Evolutionary conservation across 768 basidiomycete genomes (phyloP).

Genomic region (Leucosporidium yakuticum): DNA sequence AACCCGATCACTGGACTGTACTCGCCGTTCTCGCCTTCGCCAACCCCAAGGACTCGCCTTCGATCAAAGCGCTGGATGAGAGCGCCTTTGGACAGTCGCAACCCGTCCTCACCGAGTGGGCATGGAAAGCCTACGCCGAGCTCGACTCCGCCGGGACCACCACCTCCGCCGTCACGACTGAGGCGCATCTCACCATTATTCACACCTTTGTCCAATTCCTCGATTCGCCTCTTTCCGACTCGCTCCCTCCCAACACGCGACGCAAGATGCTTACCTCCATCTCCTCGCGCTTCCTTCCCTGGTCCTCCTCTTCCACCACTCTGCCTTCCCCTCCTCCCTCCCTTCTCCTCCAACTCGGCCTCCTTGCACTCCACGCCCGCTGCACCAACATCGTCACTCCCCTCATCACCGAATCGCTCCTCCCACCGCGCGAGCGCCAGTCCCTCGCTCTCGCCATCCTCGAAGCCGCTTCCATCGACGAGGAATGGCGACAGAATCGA

Average conservation of each 20-base stretch:
- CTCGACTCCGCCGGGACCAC: no score
- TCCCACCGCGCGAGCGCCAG: no score
- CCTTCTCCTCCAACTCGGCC: no score
- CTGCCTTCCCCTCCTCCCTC: no score
- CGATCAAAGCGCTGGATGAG: not conserved
- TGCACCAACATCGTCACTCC: no score
- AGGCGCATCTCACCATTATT: not conserved
- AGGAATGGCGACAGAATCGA: not conserved
- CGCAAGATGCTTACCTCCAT: no score
- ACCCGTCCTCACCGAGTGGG: not conserved
- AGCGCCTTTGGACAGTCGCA: not conserved
- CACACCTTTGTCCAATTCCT: not conserved
- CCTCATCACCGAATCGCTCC: no score
- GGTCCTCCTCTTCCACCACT: no score
- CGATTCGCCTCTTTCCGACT: not conserved
- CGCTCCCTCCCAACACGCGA: no score
- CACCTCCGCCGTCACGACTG: not conserved
- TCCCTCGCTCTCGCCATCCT: not conserved
- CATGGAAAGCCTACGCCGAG: not conserved
- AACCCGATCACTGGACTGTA: not conserved
- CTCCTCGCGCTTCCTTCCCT: no score
- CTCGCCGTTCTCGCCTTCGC: conserved; percentile 1
- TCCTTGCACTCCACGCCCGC: no score
- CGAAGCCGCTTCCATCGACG: not conserved
- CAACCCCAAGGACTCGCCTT: not conserved